Evolutionary conservation across 2,329 filamentous ascomycete genomes (phyloP), one percentile per base, ranked within the genome.

Genomic region (Tolypocladium amazonense): DNA sequence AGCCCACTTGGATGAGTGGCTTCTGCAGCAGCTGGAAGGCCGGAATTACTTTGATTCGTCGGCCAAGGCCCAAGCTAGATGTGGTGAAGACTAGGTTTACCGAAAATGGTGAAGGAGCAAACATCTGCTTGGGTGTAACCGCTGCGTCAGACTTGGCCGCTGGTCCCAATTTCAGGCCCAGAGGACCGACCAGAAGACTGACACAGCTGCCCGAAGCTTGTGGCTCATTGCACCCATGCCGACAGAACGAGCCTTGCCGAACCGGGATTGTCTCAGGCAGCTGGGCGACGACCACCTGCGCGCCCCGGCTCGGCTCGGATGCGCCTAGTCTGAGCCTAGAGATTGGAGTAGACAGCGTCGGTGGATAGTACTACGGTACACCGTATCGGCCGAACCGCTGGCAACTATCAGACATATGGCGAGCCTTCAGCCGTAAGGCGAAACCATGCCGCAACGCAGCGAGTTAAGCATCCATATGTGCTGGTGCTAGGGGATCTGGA

Each of bases 1-100:
- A 63, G 63, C 61, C 67, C 60, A 64, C 60, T 58, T 63, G 56
- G 52, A 47, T 58, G 60, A 67, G 60, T 62, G 63, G 62, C 66
- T n/a, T 38, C 52, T 33, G 27, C 27, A 56, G 30, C 20, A 38
- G 27, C 14, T n/a, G 18, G 15, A 56, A 35, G 33, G 33, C n/a
- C 52, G 47, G n/a, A 25, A 20, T 23, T n/a, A 18, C 15, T 56
- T 14, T 20, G 35, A 27, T 18, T 30, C 33, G 35, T 37, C 57
- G 38, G 47, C 9, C 37, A 43, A 47, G 52, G 20, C n/a, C 38
- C 52, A n/a, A 9, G 50, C 30, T 20, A 23, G 14, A 20, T 54
- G 30, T 8, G 20, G 4, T 12, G 30, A 54, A 37, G 50, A 7
- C 50, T 37, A 6, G 20, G 30, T 8, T 7, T 37, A 30, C 30